phyloP scores from a whole-genome alignment of 2,329 filamentous ascomycete species.

The Sporothrix pseudoabietina region DNA sequence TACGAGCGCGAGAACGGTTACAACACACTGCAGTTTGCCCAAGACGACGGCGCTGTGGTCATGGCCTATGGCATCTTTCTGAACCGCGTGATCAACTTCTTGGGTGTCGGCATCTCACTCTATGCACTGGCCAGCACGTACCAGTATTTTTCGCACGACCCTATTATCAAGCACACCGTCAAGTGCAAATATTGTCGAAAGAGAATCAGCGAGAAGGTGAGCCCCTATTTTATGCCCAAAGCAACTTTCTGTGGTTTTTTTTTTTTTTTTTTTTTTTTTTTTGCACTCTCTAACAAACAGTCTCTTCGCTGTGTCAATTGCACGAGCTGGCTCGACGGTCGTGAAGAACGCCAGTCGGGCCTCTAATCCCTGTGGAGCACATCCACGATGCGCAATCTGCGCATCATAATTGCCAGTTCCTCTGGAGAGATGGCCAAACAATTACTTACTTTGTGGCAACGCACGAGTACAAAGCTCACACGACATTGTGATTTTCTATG shows the following conservation, averaged over 20 bases:
- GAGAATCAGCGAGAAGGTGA: constrained; percentile 63
- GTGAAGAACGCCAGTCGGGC: constrained; percentile 45
- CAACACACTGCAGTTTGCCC: constrained; percentile 69
- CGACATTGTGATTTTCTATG: constrained; percentile 5
- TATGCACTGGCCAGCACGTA: constrained; percentile 67
- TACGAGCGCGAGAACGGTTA: constrained; percentile 59
- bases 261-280: too few species aligned
- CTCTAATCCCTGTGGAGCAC: constrained; percentile 13
- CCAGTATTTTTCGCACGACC: constrained; percentile 61
- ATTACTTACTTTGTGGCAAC: not conserved
- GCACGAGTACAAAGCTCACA: not conserved
- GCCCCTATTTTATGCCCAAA: constrained; percentile 29
- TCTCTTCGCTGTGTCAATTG: constrained; percentile 52
- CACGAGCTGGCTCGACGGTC: constrained; percentile 55
- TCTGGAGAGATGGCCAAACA: not conserved
- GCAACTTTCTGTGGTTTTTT: not conserved
- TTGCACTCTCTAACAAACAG: constrained; percentile 37
- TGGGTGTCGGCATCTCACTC: constrained; percentile 65
- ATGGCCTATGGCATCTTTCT: constrained; percentile 69
- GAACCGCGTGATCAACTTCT: constrained; percentile 66
- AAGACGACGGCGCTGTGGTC: constrained; percentile 70
- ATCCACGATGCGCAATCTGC: not conserved
- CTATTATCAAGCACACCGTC: constrained; percentile 69
- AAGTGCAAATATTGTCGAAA: constrained; percentile 70
- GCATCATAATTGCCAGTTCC: not conserved